A percentile compares a stretch with the other conserved stretches of the same genome.
Evolutionary conservation across 179 eudicot genomes (phyloP).

Genomic region (Gypsophila paniculata): DNA sequence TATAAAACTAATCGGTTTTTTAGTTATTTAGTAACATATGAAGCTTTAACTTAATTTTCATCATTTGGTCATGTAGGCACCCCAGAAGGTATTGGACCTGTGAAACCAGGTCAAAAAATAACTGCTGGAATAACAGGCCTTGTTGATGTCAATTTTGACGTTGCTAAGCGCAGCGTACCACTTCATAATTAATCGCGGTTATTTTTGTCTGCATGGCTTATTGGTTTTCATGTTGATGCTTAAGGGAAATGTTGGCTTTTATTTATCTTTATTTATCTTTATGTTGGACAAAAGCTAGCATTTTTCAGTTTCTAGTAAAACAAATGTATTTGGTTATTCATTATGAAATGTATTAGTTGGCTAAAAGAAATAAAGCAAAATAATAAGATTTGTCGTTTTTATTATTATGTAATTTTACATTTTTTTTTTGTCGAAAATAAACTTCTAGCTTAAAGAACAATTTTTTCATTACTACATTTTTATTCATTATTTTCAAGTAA

Average conservation of each 20-base stretch:
- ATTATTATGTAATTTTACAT: not conserved
- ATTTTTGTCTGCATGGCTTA: not conserved
- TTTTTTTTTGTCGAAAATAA: not conserved
- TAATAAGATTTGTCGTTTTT: not conserved
- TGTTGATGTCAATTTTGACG: constrained; percentile 61
- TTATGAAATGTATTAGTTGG: not conserved
- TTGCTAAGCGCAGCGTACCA: constrained; percentile 43
- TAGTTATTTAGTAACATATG: too few species aligned
- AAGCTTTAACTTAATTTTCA: too few species aligned
- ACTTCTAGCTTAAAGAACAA: too few species aligned
- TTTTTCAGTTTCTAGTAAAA: not conserved
- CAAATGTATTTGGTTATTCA: not conserved
- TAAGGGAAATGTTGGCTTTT: not conserved
- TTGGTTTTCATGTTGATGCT: constrained; percentile 4
- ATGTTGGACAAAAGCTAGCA: constrained; percentile 15
- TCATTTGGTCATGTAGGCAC: constrained; percentile 54
- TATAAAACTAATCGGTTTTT: too few species aligned
- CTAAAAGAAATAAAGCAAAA: not conserved
- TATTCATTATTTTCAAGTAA: too few species aligned
- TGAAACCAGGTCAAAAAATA: constrained; percentile 77
- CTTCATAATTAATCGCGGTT: constrained; percentile 25
- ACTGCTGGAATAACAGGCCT: constrained; percentile 91
- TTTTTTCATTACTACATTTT: too few species aligned
- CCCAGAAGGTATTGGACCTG: constrained; percentile 91
- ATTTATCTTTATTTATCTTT: constrained; percentile 1